Percentiles rank a stretch among this genome's conserved stretches.
Evolutionary conservation across 1,284 basidiomycete species (phyloP).

Genomic region (Vanrija sp.): DNA sequence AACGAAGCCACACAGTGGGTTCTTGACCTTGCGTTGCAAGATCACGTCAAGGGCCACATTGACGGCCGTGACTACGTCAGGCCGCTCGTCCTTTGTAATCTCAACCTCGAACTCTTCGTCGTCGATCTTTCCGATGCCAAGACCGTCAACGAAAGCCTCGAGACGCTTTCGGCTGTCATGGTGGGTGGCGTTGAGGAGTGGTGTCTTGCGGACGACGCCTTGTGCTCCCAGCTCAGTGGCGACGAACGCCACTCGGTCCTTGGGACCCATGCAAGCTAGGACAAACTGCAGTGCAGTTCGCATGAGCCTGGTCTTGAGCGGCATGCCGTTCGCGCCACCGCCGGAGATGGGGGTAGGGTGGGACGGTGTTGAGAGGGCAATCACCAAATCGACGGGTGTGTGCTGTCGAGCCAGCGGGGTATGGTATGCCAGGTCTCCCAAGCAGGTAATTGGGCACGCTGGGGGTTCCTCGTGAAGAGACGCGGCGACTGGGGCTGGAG

Average conservation of each 20-base stretch:
- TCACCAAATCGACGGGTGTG: slow-evolving; percentile 83
- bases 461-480: too few relatives aligned
- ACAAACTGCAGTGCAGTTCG: slow-evolving; percentile 78
- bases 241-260: slow-evolving; percentile 78
- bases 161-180: slow-evolving; percentile 66
- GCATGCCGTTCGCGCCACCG: slow-evolving; percentile 55
- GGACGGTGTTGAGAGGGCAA: slow-evolving; percentile 82
- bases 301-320: slow-evolving; percentile 78
- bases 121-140: slow-evolving; percentile 51
- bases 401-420: slow-evolving; percentile 64
- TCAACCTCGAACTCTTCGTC: slow-evolving; percentile 62
- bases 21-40: slow-evolving; percentile 85
- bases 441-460: not conserved
- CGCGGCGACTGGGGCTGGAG: not conserved
- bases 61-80: slow-evolving; percentile 92
- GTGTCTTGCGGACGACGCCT: slow-evolving; percentile 78
- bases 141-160: slow-evolving; percentile 69
- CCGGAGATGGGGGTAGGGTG: slow-evolving; percentile 51
- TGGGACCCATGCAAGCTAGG: slow-evolving; percentile 65
- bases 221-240: slow-evolving; percentile 81
- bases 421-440: slow-evolving; percentile 30
- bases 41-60: slow-evolving; percentile 91
- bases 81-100: slow-evolving; percentile 77
- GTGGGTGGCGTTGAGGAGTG: slow-evolving; percentile 72
- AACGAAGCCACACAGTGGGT: slow-evolving; percentile 83